Evolutionary conservation across 2,329 filamentous ascomycete genomes (phyloP), one percentile per base, ranked within the genome.

Genomic region (Aphanoascus verrucosus): DNA sequence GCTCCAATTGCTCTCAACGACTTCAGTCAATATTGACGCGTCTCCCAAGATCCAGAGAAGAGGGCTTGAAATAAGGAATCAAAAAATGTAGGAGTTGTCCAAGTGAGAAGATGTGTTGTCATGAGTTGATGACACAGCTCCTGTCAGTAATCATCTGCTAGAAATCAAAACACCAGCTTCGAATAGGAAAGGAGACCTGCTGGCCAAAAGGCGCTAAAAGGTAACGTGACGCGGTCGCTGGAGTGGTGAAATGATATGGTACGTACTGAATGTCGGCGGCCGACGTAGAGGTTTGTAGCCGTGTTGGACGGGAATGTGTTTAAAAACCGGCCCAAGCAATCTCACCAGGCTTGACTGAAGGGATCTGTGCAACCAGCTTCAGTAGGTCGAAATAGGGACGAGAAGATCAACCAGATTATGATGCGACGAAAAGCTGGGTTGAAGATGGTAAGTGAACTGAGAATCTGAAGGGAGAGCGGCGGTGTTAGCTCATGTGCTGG

Each of bases 41-140:
- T 56, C 46, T 42, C 17, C 54, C 45, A 56, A 56, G 45, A 34
- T 46, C 45, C 31, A 49, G 31, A 42, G 41, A 53, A 34, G 20
- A 49, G 14, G 49, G 14, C n/a, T 53, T 56, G n/a, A 50, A 47
- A 46, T 32, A 14, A 43, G 15, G 17, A 28, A 28, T 7, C 3
- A 28, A 28, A 38, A 42, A 35, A 17, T 19, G 40, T 44, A 23
- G 28, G 3, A 15, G 23, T 11, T 40, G 35, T 37, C 41, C 28
- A 35, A 43, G 17, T 35, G 15, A 38, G 37, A 15, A n/a, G 17
- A 45, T 44, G 32, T 20, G 15, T 15, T 44, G 17, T 49, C 40
- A 43, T 46, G 20, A 47, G 42, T 46, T 31, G 35, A 42, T 48
- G 23, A 50, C 14, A 19, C 19, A 14, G 17, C 15, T 42, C 31